Evolutionary conservation across 169 alveolate genomes (phyloP).

Genomic region (Eimeria necatrix): DNA sequence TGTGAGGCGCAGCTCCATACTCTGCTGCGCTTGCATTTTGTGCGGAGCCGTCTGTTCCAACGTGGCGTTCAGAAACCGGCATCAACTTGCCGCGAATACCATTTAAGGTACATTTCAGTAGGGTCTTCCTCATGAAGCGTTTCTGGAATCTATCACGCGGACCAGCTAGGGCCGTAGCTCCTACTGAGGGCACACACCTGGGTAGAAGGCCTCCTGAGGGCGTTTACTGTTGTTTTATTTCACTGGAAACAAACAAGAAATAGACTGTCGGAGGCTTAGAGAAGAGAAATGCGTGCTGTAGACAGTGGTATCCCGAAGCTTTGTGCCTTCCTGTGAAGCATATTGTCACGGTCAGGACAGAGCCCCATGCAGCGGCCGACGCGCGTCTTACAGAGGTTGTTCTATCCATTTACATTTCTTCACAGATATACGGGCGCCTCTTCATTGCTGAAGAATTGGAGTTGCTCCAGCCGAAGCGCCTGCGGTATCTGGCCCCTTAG

Average conservation of each 20-base stretch:
- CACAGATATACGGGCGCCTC: too few species aligned
- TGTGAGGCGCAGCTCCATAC: neutral
- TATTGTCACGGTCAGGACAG: neutral
- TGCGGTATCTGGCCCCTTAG: too few species aligned
- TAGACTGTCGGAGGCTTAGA: neutral
- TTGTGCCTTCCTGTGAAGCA: neutral
- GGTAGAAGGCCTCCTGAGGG: too few species aligned
- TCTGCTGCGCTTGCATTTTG: neutral
- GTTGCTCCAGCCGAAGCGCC: too few species aligned
- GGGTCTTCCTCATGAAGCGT: neutral
- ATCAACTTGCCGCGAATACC: neutral
- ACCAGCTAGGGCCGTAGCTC: too few species aligned
- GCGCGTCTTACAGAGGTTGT: too few species aligned
- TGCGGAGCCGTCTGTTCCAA: constrained; percentile 14
- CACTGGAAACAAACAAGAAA: neutral
- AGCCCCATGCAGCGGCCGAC: too few species aligned
- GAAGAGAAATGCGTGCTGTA: neutral
- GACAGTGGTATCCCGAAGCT: neutral
- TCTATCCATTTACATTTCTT: too few species aligned
- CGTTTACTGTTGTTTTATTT: neutral
- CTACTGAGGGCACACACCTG: too few species aligned
- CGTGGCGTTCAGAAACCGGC: constrained; percentile 18
- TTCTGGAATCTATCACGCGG: too few species aligned
- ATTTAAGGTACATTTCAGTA: neutral
- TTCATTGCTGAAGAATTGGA: too few species aligned